Conservation (phyloP, 2,329 filamentous ascomycete species). For the Diaporthe citriasiana region DNA sequence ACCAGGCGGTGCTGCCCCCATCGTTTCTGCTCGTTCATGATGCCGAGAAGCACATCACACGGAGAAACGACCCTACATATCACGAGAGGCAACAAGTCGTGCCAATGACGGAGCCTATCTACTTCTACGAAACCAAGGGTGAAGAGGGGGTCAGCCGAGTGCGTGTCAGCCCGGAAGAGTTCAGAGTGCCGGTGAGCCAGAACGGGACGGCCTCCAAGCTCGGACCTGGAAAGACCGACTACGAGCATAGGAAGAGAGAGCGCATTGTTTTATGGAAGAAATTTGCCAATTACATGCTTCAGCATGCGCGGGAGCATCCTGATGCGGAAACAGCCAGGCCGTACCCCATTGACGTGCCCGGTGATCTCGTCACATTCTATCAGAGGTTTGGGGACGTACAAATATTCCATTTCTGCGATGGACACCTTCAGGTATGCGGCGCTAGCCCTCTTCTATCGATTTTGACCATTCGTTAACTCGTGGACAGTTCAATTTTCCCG, state of each 20-base stretch:
- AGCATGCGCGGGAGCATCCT: constrained; percentile 40
- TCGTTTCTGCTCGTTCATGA: constrained; percentile 80
- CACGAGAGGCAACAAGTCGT: constrained; percentile 71
- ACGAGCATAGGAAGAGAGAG: constrained; percentile 75
- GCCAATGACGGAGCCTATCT: constrained; percentile 75
- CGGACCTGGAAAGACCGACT: constrained; percentile 73
- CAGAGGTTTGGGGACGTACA: constrained; percentile 85
- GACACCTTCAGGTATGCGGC: constrained; percentile 76
- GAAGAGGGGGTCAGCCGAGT: constrained; percentile 73
- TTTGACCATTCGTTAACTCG: background rate
- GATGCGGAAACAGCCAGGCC: constrained; percentile 42
- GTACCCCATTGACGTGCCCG: constrained; percentile 58
- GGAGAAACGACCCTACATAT: constrained; percentile 69
- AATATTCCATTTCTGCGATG: constrained; percentile 85
- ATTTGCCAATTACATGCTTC: constrained; percentile 80
- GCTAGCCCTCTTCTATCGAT: constrained; percentile 19
- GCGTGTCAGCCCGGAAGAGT: constrained; percentile 75
- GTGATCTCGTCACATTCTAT: constrained; percentile 82
- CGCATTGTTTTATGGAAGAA: constrained; percentile 79
- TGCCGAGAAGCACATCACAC: constrained; percentile 78
- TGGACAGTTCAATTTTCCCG: constrained; percentile 84
- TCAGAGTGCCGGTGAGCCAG: constrained; percentile 67
- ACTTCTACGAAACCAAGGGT: constrained; percentile 81
- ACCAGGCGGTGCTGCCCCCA: constrained; percentile 71
- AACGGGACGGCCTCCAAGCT: constrained; percentile 74